These are phyloP conservation scores for Pholiota microspora DNA, from an alignment of 768 basidiomycete species.

Conservation along the genomic window DNA sequence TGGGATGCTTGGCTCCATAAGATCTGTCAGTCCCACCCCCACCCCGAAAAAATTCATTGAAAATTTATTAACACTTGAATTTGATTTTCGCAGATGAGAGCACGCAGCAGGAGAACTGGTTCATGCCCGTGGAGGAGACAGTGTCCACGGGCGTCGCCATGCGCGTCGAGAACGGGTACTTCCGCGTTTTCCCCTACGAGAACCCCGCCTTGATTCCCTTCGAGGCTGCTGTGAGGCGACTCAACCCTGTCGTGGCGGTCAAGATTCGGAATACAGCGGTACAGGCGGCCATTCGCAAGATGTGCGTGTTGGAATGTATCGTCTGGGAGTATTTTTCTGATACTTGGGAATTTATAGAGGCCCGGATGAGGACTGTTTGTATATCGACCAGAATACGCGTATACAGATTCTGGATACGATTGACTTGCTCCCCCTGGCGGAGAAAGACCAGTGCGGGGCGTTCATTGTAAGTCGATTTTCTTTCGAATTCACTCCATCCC, in stretches of 20 bases:
- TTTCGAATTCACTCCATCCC: too few species aligned
- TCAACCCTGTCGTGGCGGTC: constrained; percentile 85
- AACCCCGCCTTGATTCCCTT: constrained; percentile 72
- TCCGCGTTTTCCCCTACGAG: constrained; percentile 87
- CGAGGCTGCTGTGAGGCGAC: constrained; percentile 68
- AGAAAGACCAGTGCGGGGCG: constrained; percentile 88
- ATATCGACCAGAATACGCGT: constrained; percentile 77
- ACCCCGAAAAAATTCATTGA: too few species aligned
- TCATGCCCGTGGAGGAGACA: constrained; percentile 73
- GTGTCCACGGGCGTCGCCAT: constrained; percentile 73
- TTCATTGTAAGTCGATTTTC: constrained; percentile 69
- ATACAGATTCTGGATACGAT: constrained; percentile 82
- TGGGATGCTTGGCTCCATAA: constrained; percentile 80
- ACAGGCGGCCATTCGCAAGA: constrained; percentile 69
- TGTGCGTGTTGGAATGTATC: constrained; percentile 39
- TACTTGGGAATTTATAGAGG: constrained; percentile 32
- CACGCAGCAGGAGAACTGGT: constrained; percentile 73
- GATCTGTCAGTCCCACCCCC: constrained; percentile 44
- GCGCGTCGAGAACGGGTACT: constrained; percentile 56
- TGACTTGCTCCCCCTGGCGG: constrained; percentile 63
- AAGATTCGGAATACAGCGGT: constrained; percentile 74
- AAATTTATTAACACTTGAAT: too few species aligned
- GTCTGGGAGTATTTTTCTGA: background rate
- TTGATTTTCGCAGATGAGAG: constrained; percentile 42
- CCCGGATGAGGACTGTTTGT: constrained; percentile 52